Evolutionary conservation across 169 alveolate species (phyloP).

Genomic region (Besnoitia besnoiti): DNA sequence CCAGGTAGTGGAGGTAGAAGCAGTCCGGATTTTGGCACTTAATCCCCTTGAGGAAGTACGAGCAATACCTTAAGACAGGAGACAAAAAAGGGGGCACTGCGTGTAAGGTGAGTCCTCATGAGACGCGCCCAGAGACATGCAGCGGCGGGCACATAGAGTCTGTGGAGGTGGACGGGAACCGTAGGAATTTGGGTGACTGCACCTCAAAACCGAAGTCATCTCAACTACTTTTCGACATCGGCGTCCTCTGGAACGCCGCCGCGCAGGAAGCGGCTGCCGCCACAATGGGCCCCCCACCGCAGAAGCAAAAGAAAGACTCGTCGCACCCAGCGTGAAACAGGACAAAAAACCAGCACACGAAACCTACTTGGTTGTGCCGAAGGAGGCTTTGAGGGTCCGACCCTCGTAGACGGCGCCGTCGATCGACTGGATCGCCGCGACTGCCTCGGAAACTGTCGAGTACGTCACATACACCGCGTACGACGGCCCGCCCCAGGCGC

Average conservation of each 20-base stretch:
- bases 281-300: background rate
- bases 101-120: too few species aligned
- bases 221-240: too few species aligned
- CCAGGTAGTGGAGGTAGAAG: conserved; percentile 90
- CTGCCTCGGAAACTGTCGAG: conserved; percentile 88
- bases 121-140: too few species aligned
- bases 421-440: conserved; percentile 89
- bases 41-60: conserved; percentile 86
- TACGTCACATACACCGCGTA: conserved; percentile 93
- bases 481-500: conserved; percentile 84
- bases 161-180: too few species aligned
- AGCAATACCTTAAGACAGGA: conserved; percentile 78
- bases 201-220: too few species aligned
- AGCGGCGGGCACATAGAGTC: too few species aligned
- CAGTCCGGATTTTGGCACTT: conserved; percentile 91
- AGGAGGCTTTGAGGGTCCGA: conserved; percentile 89
- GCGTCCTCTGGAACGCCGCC: too few species aligned
- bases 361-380: conserved; percentile 91
- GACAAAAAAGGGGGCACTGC: too few species aligned
- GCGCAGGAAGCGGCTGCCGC: background rate
- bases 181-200: too few species aligned
- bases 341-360: too few species aligned
- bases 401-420: conserved; percentile 90
- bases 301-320: background rate
- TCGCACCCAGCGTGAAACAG: background rate